Evolutionary conservation across 2,329 filamentous ascomycete species (phyloP), one percentile per base, ranked within the genome.

Genomic region (Pseudogymnoascus sp.): DNA sequence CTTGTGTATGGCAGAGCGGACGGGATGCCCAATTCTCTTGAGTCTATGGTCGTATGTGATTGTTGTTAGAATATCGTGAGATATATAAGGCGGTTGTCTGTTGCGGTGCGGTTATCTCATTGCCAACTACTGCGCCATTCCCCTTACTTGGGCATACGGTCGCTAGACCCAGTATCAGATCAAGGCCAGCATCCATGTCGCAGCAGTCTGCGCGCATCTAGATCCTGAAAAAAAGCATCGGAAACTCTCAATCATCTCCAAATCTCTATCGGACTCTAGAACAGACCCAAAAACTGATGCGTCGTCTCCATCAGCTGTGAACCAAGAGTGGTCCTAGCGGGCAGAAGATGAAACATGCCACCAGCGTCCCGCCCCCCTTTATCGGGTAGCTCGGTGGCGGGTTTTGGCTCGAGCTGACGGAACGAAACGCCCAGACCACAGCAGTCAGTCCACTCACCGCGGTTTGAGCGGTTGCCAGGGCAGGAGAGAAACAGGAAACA

Each of bases 291-390:
- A 29, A 17, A 11, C 15, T 26, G 42, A 26, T 46, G 4, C 17
- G 3, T 31, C 3, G 10, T 7, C 26, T 7, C 26, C 15, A 10
- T 53, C 46, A 9, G 4, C 15, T 26, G 19, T 31, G 23, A 33
- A 56, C 26, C n/a, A 56, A 7, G 9, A 23, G 46, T 56, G n/a
- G 46, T 56, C 46, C 19, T 56, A 33, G 46, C 46, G 46, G 46
- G 46, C n/a, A 6, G 23, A 53, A 53, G 17, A 56, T 56, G 46
- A 56, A 56, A 56, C 46, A 56, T 31, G 46, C 46, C 46, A 56
- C 26, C 15, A 17, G 15, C 26, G 26, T 5, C 26, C 26, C 26
- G 26, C 46, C 26, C 46, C 46, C 46, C 26, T 56, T 56, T 50
- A n/a, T 26, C 21, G 13, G 21, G 13, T 53, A 17, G 9, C n/a